phyloP scores from a whole-genome alignment of 805 yeast species.

The Metschnikowia koreensis region DNA sequence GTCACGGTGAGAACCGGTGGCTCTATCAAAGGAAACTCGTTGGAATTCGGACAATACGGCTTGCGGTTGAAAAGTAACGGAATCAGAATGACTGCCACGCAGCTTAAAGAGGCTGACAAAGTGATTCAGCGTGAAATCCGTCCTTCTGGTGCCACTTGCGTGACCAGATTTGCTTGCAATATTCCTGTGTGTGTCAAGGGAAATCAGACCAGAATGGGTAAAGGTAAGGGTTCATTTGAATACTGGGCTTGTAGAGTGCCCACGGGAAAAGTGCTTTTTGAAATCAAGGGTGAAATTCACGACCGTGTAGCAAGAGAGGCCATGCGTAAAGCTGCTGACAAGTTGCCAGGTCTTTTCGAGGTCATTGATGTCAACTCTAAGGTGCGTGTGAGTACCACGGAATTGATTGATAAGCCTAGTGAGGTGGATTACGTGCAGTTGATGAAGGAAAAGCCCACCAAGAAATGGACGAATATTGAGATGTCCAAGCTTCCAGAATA shows the following conservation, averaged over 20 bases:
- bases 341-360: constrained; percentile 90
- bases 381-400: constrained; percentile 69
- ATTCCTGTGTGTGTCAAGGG: constrained; percentile 94
- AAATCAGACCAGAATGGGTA: constrained; percentile 99
- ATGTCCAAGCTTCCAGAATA: constrained; percentile 52
- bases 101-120: constrained; percentile 86
- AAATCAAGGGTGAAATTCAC: constrained; percentile 77
- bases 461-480: constrained; percentile 55
- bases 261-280: constrained; percentile 90
- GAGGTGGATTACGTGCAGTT: constrained; percentile 53
- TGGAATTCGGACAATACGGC: constrained; percentile 82
- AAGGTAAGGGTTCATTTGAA: constrained; percentile 96
- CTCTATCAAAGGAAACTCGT: constrained; percentile 79
- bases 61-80: constrained; percentile 89
- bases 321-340: constrained; percentile 82
- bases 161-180: constrained; percentile 79
- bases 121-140: constrained; percentile 81
- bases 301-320: constrained; percentile 90
- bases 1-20: constrained; percentile 95
- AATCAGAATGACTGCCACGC: constrained; percentile 77
- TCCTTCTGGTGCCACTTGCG: constrained; percentile 69
- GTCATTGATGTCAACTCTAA: constrained; percentile 63
- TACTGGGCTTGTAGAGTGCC: constrained; percentile 97
- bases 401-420: constrained; percentile 48
- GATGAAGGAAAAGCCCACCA: constrained; percentile 60